Percentiles rank a stretch among this genome's conserved stretches.
These are phyloP conservation scores for Hordeum pubiflorum DNA, from an alignment of 202 grass and related monocot species.

Conservation along the genomic window DNA sequence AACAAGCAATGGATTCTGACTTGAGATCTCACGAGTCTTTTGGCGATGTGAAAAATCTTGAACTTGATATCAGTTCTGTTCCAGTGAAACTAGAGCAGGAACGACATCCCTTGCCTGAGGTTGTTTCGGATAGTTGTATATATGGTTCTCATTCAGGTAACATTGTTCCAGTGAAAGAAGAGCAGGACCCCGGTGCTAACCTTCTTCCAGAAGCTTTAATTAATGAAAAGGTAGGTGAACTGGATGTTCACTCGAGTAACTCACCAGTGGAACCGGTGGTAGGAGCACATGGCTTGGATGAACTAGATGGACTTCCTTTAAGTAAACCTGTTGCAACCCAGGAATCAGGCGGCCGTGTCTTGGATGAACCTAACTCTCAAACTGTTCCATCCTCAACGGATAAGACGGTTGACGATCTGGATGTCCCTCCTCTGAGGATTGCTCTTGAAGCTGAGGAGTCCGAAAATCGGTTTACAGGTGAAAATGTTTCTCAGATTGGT, in stretches of 20 bases:
- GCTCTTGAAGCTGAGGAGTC: constrained; percentile 9
- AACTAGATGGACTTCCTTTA: background rate
- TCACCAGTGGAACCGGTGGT: constrained; percentile 3
- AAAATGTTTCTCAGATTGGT: constrained; percentile 24
- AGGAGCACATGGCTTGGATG: background rate
- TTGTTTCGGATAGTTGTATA: constrained; percentile 20
- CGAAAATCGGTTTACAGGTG: constrained; percentile 2
- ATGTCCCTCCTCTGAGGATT: constrained; percentile 20
- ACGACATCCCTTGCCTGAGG: constrained; percentile 1
- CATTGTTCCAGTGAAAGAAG: constrained; percentile 23
- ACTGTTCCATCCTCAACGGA: background rate
- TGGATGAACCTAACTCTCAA: constrained; percentile 2
- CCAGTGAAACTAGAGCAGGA: constrained; percentile 26
- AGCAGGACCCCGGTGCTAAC: background rate
- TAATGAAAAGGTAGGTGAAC: constrained; percentile 9
- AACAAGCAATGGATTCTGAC: constrained; percentile 19
- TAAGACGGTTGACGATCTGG: background rate
- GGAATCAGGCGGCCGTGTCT: background rate
- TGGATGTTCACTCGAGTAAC: constrained; percentile 17
- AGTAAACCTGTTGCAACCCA: constrained; percentile 14
- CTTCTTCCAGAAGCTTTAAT: constrained; percentile 17
- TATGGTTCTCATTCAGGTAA: constrained; percentile 22
- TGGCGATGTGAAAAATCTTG: constrained; percentile 27
- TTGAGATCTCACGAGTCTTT: constrained; percentile 21
- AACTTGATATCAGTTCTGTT: constrained; percentile 25